Evolutionary conservation across 2,329 filamentous ascomycete genomes (phyloP), one percentile per base, ranked within the genome.

Genomic region (Bipolaris gigantea): DNA sequence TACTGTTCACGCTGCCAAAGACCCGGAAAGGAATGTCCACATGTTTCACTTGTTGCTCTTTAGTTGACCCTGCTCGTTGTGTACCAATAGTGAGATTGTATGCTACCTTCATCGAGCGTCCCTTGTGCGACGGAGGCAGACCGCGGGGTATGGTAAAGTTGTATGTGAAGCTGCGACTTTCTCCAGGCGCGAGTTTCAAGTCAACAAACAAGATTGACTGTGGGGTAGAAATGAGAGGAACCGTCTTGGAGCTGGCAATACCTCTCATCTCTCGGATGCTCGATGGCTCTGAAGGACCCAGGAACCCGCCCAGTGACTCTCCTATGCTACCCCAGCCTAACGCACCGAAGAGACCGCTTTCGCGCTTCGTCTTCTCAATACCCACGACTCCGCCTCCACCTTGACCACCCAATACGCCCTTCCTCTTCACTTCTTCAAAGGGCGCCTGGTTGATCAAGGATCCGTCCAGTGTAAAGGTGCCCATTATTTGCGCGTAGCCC

Each of bases 131-230:
- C 6, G 94, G 93, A 19, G 94, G 94, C n/a, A 99, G 77, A 0
- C 93, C 93, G 67, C 86, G 87, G 0, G 94, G 94, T 49, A 99
- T 77, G 40, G 84, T 88, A 72, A 97, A 97, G 1, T 85, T 84
- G 73, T 97, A 99, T 45, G 89, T 90, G 67, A 89, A 99, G 43
- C 87, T 89, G 64, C 85, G 88, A 73, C 91, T 95, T 75, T 99
- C 92, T 1, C 93, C 94, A 0, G 94, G 92, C 6, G 84, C 87
- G 19, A 99, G 82, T 64, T 89, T 86, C 51, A 99, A 79, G 73
- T 99, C 92, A 48, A 99, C 94, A 73, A 99, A 99, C 11, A 99
- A 78, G 57, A 99, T 90, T 2, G 92, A 96, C 75, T 97, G 94
- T 1, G 93, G 92, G 5, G 93, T 97, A 15, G 90, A 94, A n/a